Percentiles rank a stretch among this genome's conserved stretches.
These are phyloP conservation scores for Begonia masoniana DNA, from an alignment of 306 rosid genomes.

Conservation along the genomic window DNA sequence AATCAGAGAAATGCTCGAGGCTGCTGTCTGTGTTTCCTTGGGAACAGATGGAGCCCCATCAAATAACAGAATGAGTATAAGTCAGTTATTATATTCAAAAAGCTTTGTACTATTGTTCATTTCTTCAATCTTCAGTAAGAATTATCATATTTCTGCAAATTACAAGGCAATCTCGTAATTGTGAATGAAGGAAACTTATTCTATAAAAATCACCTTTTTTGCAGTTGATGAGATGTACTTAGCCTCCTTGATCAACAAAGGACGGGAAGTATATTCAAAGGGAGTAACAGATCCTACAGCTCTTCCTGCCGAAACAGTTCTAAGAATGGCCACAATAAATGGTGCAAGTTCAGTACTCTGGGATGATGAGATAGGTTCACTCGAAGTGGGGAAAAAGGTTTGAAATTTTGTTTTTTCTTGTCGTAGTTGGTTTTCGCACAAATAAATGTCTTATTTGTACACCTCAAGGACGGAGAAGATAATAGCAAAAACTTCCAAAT, in stretches of 20 bases:
- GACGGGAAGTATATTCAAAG: constrained; percentile 45
- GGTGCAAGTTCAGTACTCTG: constrained; percentile 78
- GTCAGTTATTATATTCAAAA: constrained; percentile 22
- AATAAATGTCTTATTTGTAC: too few species aligned
- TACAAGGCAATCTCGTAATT: too few species aligned
- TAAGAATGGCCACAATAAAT: constrained; percentile 57
- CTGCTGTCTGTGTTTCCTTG: constrained; percentile 73
- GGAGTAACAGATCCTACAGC: constrained; percentile 71
- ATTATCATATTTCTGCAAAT: too few species aligned
- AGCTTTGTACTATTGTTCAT: neutral
- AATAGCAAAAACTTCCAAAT: too few species aligned
- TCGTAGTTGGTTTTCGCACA: constrained; percentile 5
- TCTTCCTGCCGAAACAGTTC: constrained; percentile 60
- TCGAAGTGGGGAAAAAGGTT: constrained; percentile 89
- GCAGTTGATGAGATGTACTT: constrained; percentile 90
- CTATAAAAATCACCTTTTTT: constrained; percentile 1
- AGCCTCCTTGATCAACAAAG: constrained; percentile 81
- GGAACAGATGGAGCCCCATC: constrained; percentile 96
- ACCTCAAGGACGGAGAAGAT: too few species aligned
- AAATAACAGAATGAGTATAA: constrained; percentile 86
- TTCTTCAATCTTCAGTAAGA: neutral
- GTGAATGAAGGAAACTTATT: too few species aligned
- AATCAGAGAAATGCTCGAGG: constrained; percentile 73
- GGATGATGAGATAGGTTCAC: constrained; percentile 77
- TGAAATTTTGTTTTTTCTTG: constrained; percentile 12